Evolutionary conservation across 345 rosid genomes (phyloP), one percentile per base, ranked within the genome.

Genomic region (Syzygium oleosum): DNA sequence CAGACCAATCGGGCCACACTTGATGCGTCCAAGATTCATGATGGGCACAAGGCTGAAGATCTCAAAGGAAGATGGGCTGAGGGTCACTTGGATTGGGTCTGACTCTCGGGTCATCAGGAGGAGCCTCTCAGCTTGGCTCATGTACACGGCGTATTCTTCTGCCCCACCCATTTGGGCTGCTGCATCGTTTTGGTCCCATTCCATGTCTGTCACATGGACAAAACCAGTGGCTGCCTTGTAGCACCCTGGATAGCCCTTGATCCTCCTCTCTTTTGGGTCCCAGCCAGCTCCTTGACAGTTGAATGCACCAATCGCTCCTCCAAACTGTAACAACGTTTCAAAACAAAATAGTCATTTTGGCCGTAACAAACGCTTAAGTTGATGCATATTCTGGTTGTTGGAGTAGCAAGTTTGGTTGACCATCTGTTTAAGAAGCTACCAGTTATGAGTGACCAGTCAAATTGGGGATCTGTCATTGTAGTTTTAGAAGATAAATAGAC

Each of bases 281-380:
- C 99, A 97, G 2, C 98, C 98, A 43, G 95, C 95, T 88, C 99
- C 98, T 94, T 95, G 97, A 89, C 98, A 97, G 89, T 97, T 97
- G 89, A 97, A 96, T 58, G 96, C 96, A 87, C 99, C 98, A 84
- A 97, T 91, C 43, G 96, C 98, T 5, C 95, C 98, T 90, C 97
- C 97, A 88, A 73, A 94, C 98, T 97, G 90, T 55, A 86, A n/a
- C 61, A 31, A 31, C 17, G 13, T 68, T 68, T 34, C 46, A 41
- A 19, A 68, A 12, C 13, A 34, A 59, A 59, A 61, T 3, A 4
- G 31, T 59, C 65, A 59, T 59, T 12, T 25, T 0, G 15, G 31
- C 31, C 31, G 12, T 27, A 59, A 7, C 15, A 59, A 59, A 59
- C 27, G 65, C 17, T 61, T 61, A 13, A 61, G 73, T n/a, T 61